Evolutionary conservation across 2,329 filamentous ascomycete genomes (phyloP), one percentile per base, ranked within the genome.

Genomic region (Calonectria multiphialidica): DNA sequence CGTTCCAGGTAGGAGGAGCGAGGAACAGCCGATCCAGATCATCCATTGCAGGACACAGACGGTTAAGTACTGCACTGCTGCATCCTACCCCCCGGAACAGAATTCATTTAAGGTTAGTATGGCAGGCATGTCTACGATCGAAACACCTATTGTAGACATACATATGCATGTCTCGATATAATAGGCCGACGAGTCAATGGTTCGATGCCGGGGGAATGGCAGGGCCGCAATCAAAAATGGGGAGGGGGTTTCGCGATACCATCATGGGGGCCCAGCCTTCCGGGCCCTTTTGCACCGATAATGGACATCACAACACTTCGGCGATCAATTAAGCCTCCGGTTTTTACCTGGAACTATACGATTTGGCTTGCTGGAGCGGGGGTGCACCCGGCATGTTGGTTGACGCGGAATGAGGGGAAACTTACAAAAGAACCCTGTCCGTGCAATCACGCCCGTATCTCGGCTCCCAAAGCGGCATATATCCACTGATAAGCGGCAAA

Each of bases 361-460:
- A 59, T 40, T 28, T 47, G 33, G 35, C 7, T 47, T 9, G 37
- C 18, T 16, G 21, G 18, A 23, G 23, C 68, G 62, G 44, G 45
- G 68, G 28, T 44, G 21, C 40, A 53, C 25, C 25, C 49, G 49
- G 59, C 35, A 53, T 21, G 47, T n/a, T 64, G 45, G 47, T 50
- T 37, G 66, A 50, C 59, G 44, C 21, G 47, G 28, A 42, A 44
- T 69, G 67, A 69, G 67, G 67, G 67, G 67, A 64, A 64, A 49
- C 66, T 30, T 35, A 70, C 68, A 70, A 70, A 70, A 70, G 68
- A 66, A 70, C 68, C 68, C 68, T 70, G 68, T 65, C 61, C 23
- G 8, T 23, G 67, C 57, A 47, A 57, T 69, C 35, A 45, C 21
- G 33, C n/a, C 66, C 68, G 61, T 61, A 70, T 70, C 62, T 66